Base-by-base conservation (phyloP, 2,329 filamentous ascomycete genomes). In the Colletotrichum neosansevieriae region DNA sequence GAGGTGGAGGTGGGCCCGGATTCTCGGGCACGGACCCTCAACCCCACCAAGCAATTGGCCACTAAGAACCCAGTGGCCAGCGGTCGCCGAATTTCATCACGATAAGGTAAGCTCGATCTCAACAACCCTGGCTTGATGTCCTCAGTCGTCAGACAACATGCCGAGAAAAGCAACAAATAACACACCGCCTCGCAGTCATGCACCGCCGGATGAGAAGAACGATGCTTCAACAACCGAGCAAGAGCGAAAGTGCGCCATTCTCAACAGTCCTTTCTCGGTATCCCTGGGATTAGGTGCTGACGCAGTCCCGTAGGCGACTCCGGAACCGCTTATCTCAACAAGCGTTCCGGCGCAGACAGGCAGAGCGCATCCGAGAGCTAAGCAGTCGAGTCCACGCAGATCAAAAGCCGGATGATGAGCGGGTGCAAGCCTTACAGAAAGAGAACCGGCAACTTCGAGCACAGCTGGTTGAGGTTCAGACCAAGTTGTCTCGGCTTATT, bases 261-360 rank as follows among this genome's bases (percentile, higher is more conserved):
- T 11, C 2, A 5, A 40, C 19, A 0, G 12, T 24, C 19, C 4
- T 11, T 15, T 24, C 45, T 24, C 2, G 29, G 17, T 19, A 29
- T 5, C 11, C 19, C 24, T 34, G 13, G 12, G 3, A 38, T 29
- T 17, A 42, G 24, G 24, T 24, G 4, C 29, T 51, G 17, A 58
- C 56, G 11, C 0, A 47, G 3, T 0, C 6, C 32, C 9, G 13
- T 7, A 77, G 76, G 61, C 76, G 76, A 60, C 68, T 76, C 24
- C 75, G 76, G n/a, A 77, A 77, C 49, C 75, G 76, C 12, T 71
- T 77, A 1, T 76, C 76, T 0, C 76, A 77, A 21, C 71, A 74
- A n/a, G 75, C 76, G 0, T 77, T 78, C 54, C 76, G 76, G 1
- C 75, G 76, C 1, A 67, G 76, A 17, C 75, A 76, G 40, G 75